Evolutionary conservation across 2,329 filamentous ascomycete genomes (phyloP), one percentile per base, ranked within the genome.

Genomic region (Grosmannia serpens): DNA sequence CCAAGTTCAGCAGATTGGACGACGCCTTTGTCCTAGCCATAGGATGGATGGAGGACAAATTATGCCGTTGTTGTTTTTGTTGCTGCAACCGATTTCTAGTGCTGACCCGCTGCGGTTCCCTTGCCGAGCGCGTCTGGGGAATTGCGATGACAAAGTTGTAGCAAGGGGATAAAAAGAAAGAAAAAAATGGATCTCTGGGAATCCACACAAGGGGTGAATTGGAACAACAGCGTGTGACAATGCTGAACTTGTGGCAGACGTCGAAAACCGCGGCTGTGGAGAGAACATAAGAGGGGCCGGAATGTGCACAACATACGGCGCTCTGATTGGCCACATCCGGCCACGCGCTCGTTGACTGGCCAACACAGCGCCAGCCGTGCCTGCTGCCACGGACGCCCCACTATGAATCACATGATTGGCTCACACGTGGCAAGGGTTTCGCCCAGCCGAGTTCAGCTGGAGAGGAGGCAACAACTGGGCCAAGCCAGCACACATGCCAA

Each of bases 1-100:
- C 69, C 61, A 76, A 63, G 33, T 68, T 70, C 61, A 75, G 68
- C 60, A 77, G 61, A 35, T 66, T 67, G 33, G 66, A 64, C 31
- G 65, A 64, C 27, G 57, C 61, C 60, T 66, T 68, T 46, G 63
- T 60, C 56, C 63, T 65, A 50, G 67, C 66, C 70, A 73, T 73
- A 57, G 59, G 62, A 52, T 33, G 33, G 27, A 5, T 10, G 41
- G 17, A 11, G 33, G 49, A 49, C 13, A 13, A 33, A 11, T 13
- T 7, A 26, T 15, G 22, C 22, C 13, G 8, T 9, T 10, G 26
- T 26, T 56, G 55, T 38, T 33, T 38, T 38, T 11, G 26, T 41
- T 38, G n/a, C n/a, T 11, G 51, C 27, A 52, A 10, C 17, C 3
- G 13, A 35, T 35, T 35, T 35, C 31, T 53, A 20, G 51, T 53